These are phyloP conservation scores for Suillus occidentalis DNA, from an alignment of 768 basidiomycete genomes.

Conservation along the genomic window DNA sequence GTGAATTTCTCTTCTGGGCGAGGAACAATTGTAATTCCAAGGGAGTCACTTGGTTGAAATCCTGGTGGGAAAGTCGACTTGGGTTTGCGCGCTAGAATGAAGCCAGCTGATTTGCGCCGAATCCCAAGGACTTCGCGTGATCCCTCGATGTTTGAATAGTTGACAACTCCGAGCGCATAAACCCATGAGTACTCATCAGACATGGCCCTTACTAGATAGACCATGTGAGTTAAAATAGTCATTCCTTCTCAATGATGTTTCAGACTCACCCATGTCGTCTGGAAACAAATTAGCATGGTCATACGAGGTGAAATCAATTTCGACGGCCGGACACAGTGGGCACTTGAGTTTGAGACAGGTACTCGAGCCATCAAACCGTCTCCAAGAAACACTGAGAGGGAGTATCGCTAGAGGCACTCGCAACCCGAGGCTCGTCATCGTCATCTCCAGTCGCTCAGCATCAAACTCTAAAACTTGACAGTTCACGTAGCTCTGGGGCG, in stretches of 20 bases:
- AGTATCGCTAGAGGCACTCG: background rate
- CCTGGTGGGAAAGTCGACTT: background rate
- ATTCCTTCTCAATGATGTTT: background rate
- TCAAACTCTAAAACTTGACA: too few relatives aligned
- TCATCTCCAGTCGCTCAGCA: too few relatives aligned
- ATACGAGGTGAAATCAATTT: background rate
- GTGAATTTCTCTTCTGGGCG: background rate
- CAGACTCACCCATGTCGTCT: background rate
- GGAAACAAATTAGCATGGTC: background rate
- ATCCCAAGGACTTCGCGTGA: background rate
- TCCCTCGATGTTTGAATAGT: background rate
- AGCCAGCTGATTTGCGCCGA: background rate
- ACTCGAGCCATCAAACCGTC: background rate
- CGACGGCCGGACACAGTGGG: background rate
- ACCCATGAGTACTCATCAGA: background rate
- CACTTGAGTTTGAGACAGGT: background rate
- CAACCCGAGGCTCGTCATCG: too few relatives aligned
- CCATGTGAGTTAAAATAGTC: background rate
- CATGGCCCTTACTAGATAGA: background rate
- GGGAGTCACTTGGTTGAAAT: background rate
- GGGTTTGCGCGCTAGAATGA: background rate
- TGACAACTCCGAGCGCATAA: background rate
- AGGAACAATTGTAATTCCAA: background rate
- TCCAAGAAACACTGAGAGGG: background rate
- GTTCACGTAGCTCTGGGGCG: too few relatives aligned